Conservation (phyloP, 1,284 basidiomycete species). For the Ustilago bromivora region DNA sequence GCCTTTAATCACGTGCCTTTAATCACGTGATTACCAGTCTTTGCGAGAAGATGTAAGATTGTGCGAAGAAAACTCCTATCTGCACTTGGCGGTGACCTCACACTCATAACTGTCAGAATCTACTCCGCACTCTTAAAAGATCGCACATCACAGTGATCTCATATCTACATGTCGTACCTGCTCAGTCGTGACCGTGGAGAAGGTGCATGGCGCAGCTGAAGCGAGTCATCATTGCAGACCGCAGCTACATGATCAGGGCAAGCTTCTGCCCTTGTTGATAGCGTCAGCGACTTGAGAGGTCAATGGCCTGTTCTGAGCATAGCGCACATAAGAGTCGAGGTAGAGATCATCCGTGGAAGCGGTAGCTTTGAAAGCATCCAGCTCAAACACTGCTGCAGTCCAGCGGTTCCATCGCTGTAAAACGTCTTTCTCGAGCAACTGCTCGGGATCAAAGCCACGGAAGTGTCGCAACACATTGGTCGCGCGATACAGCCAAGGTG, state of each 20-base stretch:
- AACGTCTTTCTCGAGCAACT: conserved; percentile 70
- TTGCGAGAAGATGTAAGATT: background rate
- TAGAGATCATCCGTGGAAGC: conserved; percentile 80
- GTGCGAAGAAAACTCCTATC: conserved; percentile 5
- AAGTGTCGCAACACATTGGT: conserved; percentile 79
- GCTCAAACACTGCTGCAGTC: conserved; percentile 74
- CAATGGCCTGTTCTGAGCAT: conserved; percentile 60
- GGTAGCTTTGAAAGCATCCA: conserved; percentile 78
- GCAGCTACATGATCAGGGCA: conserved; percentile 21
- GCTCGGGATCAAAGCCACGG: conserved; percentile 75
- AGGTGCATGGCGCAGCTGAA: background rate
- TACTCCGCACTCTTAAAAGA: background rate
- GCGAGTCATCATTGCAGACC: background rate
- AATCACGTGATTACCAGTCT: no score
- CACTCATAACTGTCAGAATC: background rate
- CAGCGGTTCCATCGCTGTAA: conserved; percentile 75
- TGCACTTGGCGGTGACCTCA: background rate
- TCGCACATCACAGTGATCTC: background rate
- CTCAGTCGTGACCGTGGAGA: background rate
- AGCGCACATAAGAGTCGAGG: conserved; percentile 76
- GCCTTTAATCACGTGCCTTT: no score
- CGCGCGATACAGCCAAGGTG: conserved; percentile 81
- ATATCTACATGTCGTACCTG: background rate
- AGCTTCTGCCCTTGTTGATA: conserved; percentile 56
- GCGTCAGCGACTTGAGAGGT: conserved; percentile 60